Evolutionary conservation across 2,329 filamentous ascomycete species (phyloP).

Genomic region (Lecanicillium sp.): DNA sequence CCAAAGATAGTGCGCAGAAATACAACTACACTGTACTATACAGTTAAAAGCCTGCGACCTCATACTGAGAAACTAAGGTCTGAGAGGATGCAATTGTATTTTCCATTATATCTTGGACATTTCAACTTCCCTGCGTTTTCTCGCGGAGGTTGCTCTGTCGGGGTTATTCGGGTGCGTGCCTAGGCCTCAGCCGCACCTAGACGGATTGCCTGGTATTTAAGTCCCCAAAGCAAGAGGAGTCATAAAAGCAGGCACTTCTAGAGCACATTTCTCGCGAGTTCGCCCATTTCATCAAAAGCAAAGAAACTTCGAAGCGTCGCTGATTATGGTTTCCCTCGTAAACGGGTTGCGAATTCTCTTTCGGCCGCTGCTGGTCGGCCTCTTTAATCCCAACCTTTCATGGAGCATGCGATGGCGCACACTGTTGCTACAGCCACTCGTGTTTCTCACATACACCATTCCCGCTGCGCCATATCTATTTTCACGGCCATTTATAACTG

Average conservation of each 20-base stretch:
- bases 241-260: background rate
- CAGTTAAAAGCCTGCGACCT: no score
- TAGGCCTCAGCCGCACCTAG: conserved; percentile 3
- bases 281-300: background rate
- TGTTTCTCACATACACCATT: conserved; percentile 31
- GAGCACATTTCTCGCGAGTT: background rate
- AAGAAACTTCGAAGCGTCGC: background rate
- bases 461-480: conserved; percentile 31
- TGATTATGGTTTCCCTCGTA: background rate
- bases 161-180: background rate
- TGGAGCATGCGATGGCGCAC: conserved; percentile 37
- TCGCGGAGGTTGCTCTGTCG: background rate
- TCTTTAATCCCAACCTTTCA: conserved; percentile 32
- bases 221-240: background rate
- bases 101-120: no score
- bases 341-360: conserved; percentile 16
- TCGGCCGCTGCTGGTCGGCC: conserved; percentile 26
- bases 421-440: conserved; percentile 35
- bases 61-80: no score
- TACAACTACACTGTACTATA: no score
- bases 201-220: conserved; percentile 4
- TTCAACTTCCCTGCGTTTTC: no score
- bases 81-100: no score
- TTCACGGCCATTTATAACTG: conserved; percentile 27
- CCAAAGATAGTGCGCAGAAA: no score